Evolutionary conservation across 495 filamentous ascomycete species (phyloP), one percentile per base, ranked within the genome.

Genomic region (Penicillium angulare): DNA sequence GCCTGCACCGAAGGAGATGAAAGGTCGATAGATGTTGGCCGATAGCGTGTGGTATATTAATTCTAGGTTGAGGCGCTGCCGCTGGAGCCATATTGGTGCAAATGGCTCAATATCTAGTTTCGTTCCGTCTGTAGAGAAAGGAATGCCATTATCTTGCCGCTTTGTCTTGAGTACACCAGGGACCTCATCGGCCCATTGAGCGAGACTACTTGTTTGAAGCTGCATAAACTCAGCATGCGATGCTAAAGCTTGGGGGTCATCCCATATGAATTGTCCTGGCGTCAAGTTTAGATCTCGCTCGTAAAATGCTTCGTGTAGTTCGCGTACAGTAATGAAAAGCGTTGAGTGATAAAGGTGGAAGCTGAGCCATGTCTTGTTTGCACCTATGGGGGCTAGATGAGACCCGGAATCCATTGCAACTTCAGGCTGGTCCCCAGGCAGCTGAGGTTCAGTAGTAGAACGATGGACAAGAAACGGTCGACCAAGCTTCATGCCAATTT

Each of bases 21-120:
- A 72, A 4, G 77, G 75, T 4, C 79, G 73, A 49, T 72, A 74
- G 5, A 79, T 51, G 45, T 66, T 75, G 36, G 71, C 67, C 50
- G 48, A 54, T 2, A 74, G 55, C 35, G 75, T 66, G 51, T 81
- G 79, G 48, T 81, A 81, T 7, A 68, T 43, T 0, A 79, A 67
- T 49, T 83, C 79, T 2, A 83, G 65, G 35, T 76, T 61, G 0
- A 81, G 33, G 10, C 77, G 74, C 44, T 83, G 79, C 15, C 74
- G 72, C 36, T 76, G 73, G 1, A 79, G 53, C 75, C 74, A 79
- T 1, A 36, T 36, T 3, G 63, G 63, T 3, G 68, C 64, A 32
- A 67, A 72, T 5, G 43, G 57, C 24, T 76, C 70, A 29, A 82
- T 62, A 3, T 67, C 61, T 0, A 80, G 52, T 0, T 33, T 8